Percentiles rank a stretch among this genome's conserved stretches.
Evolutionary conservation across 306 rosid genomes (phyloP).

Genomic region (Cucurbita moschata): DNA sequence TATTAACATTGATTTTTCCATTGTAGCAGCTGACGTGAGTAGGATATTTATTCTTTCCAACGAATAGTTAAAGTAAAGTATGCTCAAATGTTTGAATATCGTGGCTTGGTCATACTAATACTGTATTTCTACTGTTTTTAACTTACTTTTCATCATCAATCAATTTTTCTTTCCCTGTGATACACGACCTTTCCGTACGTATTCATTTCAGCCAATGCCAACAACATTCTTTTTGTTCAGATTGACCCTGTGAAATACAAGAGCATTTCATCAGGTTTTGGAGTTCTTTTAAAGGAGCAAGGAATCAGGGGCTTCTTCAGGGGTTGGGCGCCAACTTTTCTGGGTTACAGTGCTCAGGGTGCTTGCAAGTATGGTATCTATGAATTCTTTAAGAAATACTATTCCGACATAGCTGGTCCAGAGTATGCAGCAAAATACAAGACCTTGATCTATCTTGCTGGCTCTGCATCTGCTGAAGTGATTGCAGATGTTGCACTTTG

Average conservation of each 20-base stretch:
- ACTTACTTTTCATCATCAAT: not conserved
- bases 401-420: constrained; percentile 91
- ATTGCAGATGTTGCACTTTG: constrained; percentile 91
- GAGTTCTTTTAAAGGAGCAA: constrained; percentile 80
- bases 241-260: constrained; percentile 85
- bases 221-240: constrained; percentile 23
- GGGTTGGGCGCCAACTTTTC: constrained; percentile 97
- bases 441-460: constrained; percentile 95
- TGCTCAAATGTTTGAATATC: not conserved
- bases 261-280: constrained; percentile 80
- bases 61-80: not conserved
- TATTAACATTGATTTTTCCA: not conserved
- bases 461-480: constrained; percentile 95
- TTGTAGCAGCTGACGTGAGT: not conserved
- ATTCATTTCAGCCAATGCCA: not conserved
- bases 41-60: not conserved
- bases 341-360: constrained; percentile 99
- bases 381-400: constrained; percentile 88
- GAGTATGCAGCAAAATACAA: constrained; percentile 91
- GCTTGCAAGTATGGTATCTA: constrained; percentile 96
- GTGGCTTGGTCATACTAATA: not conserved
- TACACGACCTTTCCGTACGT: not conserved
- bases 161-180: not conserved
- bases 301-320: constrained; percentile 77
- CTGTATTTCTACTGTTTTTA: not conserved